Evolutionary conservation across 169 alveolate genomes (phyloP).

Genomic region (Babesia caballi): DNA sequence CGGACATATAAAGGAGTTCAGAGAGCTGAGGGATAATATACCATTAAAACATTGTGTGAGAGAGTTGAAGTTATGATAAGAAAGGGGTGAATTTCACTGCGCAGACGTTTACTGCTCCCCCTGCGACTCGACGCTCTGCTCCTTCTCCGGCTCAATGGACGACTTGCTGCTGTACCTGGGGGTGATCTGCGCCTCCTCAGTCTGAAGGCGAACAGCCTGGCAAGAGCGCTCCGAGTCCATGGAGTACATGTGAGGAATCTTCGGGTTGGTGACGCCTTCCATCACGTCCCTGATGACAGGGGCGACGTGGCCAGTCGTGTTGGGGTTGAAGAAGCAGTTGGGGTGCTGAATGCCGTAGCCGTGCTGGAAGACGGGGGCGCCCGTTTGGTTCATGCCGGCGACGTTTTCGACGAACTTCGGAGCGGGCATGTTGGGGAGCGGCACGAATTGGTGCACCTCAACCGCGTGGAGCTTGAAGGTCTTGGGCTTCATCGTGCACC

Average conservation of each 20-base stretch:
- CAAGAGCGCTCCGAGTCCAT: conserved; percentile 11
- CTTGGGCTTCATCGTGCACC: conserved; percentile 71
- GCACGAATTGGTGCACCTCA: conserved; percentile 84
- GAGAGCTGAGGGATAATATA: not conserved
- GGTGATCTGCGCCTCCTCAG: conserved; percentile 17
- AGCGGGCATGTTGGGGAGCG: conserved; percentile 74
- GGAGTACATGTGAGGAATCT: conserved; percentile 58
- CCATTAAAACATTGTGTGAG: not conserved
- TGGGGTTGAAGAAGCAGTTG: conserved; percentile 82
- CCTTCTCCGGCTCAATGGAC: not conserved
- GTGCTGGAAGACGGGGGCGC: conserved; percentile 70
- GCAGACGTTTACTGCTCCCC: not conserved
- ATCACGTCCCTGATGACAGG: conserved; percentile 83
- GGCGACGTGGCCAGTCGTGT: conserved; percentile 82
- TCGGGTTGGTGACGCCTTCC: conserved; percentile 66
- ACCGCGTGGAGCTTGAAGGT: conserved; percentile 84
- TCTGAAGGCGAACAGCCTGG: conserved; percentile 23
- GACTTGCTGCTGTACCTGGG: not conserved
- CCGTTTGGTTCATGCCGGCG: conserved; percentile 39
- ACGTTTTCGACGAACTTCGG: conserved; percentile 78
- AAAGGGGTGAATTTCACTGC: not conserved
- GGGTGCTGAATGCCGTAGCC: conserved; percentile 73
- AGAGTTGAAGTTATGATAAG: not conserved
- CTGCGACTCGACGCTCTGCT: not conserved
- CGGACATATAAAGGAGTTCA: conserved; percentile 29